A percentile compares a stretch with the other conserved stretches of the same genome.
These are phyloP conservation scores for Pittosporum tobira DNA, from an alignment of 129 eudicot species.

Conservation along the genomic window DNA sequence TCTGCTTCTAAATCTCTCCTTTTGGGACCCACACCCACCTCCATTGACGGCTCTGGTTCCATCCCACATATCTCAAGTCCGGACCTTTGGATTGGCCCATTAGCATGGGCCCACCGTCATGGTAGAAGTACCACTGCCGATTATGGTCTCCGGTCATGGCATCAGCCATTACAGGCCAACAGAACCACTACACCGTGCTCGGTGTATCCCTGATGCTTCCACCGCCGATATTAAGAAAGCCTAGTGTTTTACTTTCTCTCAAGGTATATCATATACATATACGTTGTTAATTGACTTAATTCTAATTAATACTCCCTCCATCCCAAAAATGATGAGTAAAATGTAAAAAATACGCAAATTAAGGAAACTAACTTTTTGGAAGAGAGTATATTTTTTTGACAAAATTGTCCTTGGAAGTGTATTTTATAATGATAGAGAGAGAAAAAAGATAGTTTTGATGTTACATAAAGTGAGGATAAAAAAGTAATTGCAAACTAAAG, in stretches of 20 bases:
- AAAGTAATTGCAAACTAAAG: too few relatives aligned
- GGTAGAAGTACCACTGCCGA: constrained; percentile 17
- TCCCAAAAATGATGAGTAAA: too few relatives aligned
- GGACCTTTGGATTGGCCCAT: constrained; percentile 23
- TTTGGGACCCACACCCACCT: constrained; percentile 42
- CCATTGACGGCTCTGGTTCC: constrained; percentile 31
- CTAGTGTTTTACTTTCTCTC: constrained; percentile 78
- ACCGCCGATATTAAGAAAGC: constrained; percentile 68
- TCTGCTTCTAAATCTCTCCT: too few relatives aligned
- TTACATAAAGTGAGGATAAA: too few relatives aligned
- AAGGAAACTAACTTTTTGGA: too few relatives aligned
- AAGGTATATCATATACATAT: constrained; percentile 33
- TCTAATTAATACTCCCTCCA: too few relatives aligned
- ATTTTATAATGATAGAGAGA: too few relatives aligned
- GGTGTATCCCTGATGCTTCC: constrained; percentile 65
- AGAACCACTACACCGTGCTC: constrained; percentile 65
- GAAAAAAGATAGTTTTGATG: too few relatives aligned
- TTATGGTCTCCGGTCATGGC: constrained; percentile 18
- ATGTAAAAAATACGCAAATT: too few relatives aligned
- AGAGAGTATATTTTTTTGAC: too few relatives aligned
- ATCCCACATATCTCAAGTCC: constrained; percentile 18
- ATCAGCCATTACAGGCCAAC: constrained; percentile 30
- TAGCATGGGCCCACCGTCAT: neutral
- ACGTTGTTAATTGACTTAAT: too few relatives aligned
- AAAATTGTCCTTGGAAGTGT: too few relatives aligned